These are phyloP conservation scores for Magnusiomyces suaveolens DNA, from an alignment of 1,139 yeast genomes.

Conservation along the genomic window DNA sequence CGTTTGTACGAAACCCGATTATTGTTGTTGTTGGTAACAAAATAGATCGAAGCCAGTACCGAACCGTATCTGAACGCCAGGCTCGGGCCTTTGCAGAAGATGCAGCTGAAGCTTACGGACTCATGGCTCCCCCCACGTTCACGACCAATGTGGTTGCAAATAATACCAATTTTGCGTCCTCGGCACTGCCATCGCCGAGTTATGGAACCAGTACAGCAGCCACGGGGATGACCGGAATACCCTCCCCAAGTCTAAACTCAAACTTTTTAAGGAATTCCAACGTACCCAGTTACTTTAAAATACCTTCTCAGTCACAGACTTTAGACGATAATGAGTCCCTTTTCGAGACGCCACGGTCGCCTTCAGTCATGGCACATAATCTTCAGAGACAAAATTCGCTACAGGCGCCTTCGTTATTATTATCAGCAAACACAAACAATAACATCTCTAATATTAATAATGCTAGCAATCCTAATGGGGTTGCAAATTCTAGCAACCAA, in stretches of 20 bases:
- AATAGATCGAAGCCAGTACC: conserved; percentile 31
- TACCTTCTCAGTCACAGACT: neutral
- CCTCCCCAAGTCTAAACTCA: neutral
- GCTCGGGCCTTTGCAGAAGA: conserved; percentile 17
- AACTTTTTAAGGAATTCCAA: neutral
- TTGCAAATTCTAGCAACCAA: neutral
- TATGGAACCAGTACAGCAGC: neutral
- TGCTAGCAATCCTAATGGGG: neutral
- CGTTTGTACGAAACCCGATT: conserved; percentile 43
- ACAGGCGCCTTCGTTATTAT: neutral
- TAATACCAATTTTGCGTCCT: neutral
- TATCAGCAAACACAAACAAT: neutral
- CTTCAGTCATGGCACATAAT: neutral
- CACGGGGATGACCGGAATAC: neutral
- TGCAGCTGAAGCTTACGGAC: neutral
- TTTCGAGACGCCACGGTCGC: neutral
- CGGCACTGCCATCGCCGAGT: neutral
- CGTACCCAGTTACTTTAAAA: neutral
- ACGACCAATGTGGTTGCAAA: neutral
- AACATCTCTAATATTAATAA: neutral
- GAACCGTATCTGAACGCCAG: conserved; percentile 18
- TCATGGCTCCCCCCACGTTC: neutral
- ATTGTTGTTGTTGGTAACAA: conserved; percentile 51
- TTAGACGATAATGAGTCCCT: neutral
- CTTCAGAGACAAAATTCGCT: neutral